These are phyloP conservation scores for Globisporangium nunn DNA, from an alignment of 352 stramenopile genomes.

Conservation along the genomic window DNA sequence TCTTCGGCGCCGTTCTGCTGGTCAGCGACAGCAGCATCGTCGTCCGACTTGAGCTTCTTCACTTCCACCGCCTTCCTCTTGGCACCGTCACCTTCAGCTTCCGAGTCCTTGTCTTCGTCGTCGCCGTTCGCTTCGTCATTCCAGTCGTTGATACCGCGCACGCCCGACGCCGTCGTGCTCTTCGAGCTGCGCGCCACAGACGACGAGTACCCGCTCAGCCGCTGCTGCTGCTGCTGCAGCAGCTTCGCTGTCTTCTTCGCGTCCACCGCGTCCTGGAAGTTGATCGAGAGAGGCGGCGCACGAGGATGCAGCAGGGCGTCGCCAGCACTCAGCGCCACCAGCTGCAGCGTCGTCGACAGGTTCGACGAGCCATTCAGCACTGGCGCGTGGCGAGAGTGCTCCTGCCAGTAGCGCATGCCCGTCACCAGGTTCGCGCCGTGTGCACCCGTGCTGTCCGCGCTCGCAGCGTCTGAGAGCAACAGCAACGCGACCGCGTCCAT, in stretches of 20 bases:
- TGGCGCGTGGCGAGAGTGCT: slow-evolving; percentile 11
- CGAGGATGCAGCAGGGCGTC: slow-evolving; percentile 71
- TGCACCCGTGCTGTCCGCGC: slow-evolving; percentile 38
- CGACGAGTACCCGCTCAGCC: neutral
- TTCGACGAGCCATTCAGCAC: slow-evolving; percentile 17
- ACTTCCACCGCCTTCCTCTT: slow-evolving; percentile 8
- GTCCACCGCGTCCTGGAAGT: slow-evolving; percentile 27
- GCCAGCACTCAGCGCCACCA: slow-evolving; percentile 50
- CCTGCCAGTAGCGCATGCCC: slow-evolving; percentile 53
- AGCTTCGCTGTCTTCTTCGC: slow-evolving; percentile 12
- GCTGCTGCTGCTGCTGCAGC: slow-evolving; percentile 6
- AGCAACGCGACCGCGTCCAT: slow-evolving; percentile 39
- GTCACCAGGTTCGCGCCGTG: slow-evolving; percentile 50
- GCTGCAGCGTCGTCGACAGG: slow-evolving; percentile 28
- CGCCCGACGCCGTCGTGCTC: slow-evolving; percentile 7
- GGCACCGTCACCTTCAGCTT: slow-evolving; percentile 14
- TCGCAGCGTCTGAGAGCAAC: slow-evolving; percentile 48
- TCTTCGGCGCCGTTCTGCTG: slow-evolving; percentile 8
- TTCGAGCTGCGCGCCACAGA: neutral
- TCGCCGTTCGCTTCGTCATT: slow-evolving; percentile 13
- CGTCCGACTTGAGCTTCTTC: slow-evolving; percentile 20
- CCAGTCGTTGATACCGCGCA: slow-evolving; percentile 34
- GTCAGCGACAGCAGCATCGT: slow-evolving; percentile 15
- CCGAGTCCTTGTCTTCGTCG: slow-evolving; percentile 12
- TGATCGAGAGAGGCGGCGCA: slow-evolving; percentile 57